These are phyloP conservation scores for Lentinula novae-zelandiae DNA, from an alignment of 1,284 basidiomycete genomes.

Conservation along the genomic window DNA sequence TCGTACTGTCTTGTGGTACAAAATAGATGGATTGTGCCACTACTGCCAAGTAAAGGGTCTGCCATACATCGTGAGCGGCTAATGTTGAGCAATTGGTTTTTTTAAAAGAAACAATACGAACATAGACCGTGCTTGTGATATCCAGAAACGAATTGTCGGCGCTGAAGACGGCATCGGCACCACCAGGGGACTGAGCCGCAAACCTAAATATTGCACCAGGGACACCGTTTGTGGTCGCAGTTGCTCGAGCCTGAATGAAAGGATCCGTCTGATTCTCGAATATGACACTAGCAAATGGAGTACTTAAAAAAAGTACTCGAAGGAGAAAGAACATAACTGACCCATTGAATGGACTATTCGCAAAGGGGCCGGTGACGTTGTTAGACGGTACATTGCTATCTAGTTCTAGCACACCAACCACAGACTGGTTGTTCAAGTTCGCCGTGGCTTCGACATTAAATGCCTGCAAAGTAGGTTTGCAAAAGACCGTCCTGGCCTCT, in stretches of 20 bases:
- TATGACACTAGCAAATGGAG: not conserved
- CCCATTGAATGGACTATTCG: conserved; percentile 55
- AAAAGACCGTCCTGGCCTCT: conserved; percentile 51
- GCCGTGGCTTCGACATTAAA: conserved; percentile 41
- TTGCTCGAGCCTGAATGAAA: conserved; percentile 47
- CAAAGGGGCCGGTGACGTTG: conserved; percentile 43
- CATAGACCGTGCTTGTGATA: conserved; percentile 48
- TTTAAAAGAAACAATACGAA: conserved; percentile 25
- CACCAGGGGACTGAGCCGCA: conserved; percentile 35
- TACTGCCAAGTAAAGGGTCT: conserved; percentile 55
- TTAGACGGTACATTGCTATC: conserved; percentile 33
- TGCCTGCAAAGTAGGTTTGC: conserved; percentile 43
- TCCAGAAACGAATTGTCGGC: conserved; percentile 46
- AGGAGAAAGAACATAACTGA: conserved; percentile 22
- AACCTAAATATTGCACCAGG: conserved; percentile 54
- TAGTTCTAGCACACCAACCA: conserved; percentile 32
- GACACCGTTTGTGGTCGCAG: conserved; percentile 41
- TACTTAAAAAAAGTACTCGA: not conserved
- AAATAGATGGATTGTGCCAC: conserved; percentile 57
- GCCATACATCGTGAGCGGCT: not conserved
- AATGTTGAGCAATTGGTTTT: not conserved
- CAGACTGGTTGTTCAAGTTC: conserved; percentile 37
- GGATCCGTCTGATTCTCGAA: conserved; percentile 22
- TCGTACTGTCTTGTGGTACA: conserved; percentile 29
- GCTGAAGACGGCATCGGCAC: conserved; percentile 42